phyloP scores from a whole-genome alignment of 306 rosid species.

The Vigna unguiculata region DNA sequence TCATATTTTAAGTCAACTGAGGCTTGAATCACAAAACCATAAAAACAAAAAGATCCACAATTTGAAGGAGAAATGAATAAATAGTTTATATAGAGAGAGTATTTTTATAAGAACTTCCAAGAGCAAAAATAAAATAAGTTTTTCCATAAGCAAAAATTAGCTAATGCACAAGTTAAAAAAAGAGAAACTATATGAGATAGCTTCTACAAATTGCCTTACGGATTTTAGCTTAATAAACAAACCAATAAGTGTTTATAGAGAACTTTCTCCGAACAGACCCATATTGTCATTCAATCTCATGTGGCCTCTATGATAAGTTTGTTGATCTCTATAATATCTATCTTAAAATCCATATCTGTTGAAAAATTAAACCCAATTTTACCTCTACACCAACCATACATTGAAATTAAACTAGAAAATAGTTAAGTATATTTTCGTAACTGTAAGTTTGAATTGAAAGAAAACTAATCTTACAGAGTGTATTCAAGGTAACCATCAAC shows the following conservation, averaged over 20 bases:
- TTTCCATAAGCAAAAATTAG: too few relatives aligned
- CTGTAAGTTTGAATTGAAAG: neutral
- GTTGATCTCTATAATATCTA: neutral
- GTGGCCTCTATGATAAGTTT: neutral
- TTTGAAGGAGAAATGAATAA: neutral
- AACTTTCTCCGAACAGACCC: too few relatives aligned
- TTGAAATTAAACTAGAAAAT: too few relatives aligned
- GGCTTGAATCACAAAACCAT: conserved; percentile 7
- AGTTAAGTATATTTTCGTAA: neutral
- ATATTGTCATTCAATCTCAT: neutral
- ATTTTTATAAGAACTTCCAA: too few relatives aligned
- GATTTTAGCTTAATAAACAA: too few relatives aligned
- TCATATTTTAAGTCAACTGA: conserved; percentile 13
- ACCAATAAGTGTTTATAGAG: too few relatives aligned
- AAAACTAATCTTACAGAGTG: conserved; percentile 64
- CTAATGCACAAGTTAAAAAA: too few relatives aligned
- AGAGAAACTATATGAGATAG: too few relatives aligned
- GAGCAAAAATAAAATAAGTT: too few relatives aligned
- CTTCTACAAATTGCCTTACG: too few relatives aligned
- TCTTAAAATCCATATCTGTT: neutral
- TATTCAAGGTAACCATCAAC: conserved; percentile 88
- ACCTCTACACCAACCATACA: neutral
- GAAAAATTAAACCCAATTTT: neutral
- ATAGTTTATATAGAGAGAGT: neutral
- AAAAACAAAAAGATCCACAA: neutral